phyloP scores from a whole-genome alignment of 139 green algal species.

The Nannochloris sp. region DNA sequence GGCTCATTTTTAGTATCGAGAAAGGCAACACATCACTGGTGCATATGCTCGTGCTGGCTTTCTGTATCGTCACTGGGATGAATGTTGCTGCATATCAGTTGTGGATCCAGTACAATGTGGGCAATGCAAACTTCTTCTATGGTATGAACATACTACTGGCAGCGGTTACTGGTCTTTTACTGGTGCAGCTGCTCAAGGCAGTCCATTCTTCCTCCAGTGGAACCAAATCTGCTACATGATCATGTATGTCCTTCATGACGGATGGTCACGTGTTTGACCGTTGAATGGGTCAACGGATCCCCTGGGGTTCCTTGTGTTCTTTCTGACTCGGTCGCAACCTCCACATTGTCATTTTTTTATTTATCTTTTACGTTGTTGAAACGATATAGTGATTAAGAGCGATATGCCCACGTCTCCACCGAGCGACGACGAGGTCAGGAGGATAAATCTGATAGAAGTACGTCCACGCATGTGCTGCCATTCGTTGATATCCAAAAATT shows the following conservation, averaged over 20 bases:
- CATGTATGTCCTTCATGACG: no score
- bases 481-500: no score
- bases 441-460: slow-evolving; percentile 7
- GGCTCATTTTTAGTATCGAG: no score
- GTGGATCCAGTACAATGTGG: not conserved
- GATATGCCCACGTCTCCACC: not conserved
- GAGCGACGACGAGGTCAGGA: not conserved
- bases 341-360: no score
- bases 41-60: no score
- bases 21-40: no score
- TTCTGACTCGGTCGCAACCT: no score
- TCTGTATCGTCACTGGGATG: no score
- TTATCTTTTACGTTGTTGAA: not conserved
- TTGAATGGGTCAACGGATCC: no score
- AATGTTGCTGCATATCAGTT: not conserved
- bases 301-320: no score
- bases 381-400: not conserved
- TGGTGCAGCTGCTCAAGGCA: not conserved
- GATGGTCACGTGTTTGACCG: no score
- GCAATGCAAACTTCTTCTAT: slow-evolving; percentile 4
- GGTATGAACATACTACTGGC: not conserved
- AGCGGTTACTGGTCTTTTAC: not conserved
- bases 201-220: not conserved
- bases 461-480: not conserved
- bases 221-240: no score